Percentiles rank a stretch among this genome's conserved stretches.
Evolutionary conservation across 2,329 filamentous ascomycete species (phyloP).

Genomic region (Diaporthe nobilis): DNA sequence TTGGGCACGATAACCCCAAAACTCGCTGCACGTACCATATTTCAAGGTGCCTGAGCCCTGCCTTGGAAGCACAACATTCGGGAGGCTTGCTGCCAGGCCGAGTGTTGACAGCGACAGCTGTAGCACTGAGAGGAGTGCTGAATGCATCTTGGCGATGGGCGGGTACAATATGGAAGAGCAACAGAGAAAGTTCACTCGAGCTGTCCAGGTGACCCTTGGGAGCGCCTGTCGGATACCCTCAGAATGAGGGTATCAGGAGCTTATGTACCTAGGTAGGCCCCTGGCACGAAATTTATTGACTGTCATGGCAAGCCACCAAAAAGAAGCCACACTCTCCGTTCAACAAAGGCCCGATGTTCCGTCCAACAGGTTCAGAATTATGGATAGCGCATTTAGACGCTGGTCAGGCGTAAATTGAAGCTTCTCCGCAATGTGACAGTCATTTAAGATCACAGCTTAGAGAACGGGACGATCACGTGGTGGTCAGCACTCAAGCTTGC

Average conservation of each 20-base stretch:
- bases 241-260: background rate
- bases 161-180: background rate
- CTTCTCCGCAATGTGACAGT: background rate
- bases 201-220: too few species aligned
- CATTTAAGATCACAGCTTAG: background rate
- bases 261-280: too few species aligned
- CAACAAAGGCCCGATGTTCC: background rate
- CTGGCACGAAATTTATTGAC: too few species aligned
- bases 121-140: background rate
- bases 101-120: constrained; percentile 20
- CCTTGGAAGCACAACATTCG: constrained; percentile 9
- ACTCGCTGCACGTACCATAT: background rate
- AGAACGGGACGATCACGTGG: background rate
- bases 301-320: background rate
- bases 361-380: background rate
- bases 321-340: background rate
- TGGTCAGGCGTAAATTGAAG: background rate
- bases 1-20: background rate
- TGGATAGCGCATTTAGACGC: constrained; percentile 1
- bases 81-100: constrained; percentile 32
- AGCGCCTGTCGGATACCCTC: too few species aligned
- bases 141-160: background rate
- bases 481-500: background rate
- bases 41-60: constrained; percentile 11
- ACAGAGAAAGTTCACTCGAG: background rate